Evolutionary conservation across 176 grass and related monocot genomes (phyloP).

Genomic region (Aechmea fasciata): DNA sequence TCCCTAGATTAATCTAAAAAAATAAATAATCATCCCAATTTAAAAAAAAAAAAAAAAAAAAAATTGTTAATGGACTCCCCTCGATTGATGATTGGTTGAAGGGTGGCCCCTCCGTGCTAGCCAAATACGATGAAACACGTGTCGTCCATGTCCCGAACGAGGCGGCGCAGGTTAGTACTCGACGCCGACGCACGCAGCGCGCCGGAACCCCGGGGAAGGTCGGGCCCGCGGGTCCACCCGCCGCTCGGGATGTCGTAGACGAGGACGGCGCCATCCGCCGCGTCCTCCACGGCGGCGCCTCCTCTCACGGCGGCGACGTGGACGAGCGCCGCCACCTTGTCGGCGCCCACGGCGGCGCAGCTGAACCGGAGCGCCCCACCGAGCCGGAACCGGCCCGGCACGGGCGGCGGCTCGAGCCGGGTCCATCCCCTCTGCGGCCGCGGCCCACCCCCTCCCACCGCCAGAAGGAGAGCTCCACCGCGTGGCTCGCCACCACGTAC

Average conservation of each 20-base stretch:
- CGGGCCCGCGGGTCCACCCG: slow-evolving; percentile 54
- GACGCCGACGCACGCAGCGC: slow-evolving; percentile 39
- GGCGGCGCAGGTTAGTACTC: slow-evolving; percentile 40
- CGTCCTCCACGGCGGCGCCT: neutral
- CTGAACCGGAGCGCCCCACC: slow-evolving; percentile 55
- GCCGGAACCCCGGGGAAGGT: slow-evolving; percentile 42
- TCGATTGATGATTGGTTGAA: too few species aligned
- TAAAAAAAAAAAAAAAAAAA: too few species aligned
- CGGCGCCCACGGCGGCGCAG: slow-evolving; percentile 43
- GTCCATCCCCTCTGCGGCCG: slow-evolving; percentile 37
- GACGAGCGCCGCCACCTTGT: slow-evolving; percentile 48
- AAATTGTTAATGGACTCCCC: too few species aligned
- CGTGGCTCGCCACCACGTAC: slow-evolving; percentile 77
- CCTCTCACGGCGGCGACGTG: slow-evolving; percentile 42
- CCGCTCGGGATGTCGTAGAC: slow-evolving; percentile 62
- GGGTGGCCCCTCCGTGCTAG: too few species aligned
- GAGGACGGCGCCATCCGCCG: slow-evolving; percentile 46
- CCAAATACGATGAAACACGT: too few species aligned
- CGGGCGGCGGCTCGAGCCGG: slow-evolving; percentile 45
- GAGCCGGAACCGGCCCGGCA: slow-evolving; percentile 34
- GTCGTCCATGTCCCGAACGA: neutral
- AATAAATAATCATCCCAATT: too few species aligned
- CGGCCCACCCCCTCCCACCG: slow-evolving; percentile 27
- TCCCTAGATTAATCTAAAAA: too few species aligned
- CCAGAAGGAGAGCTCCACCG: slow-evolving; percentile 81